These are phyloP conservation scores for Lactarius hatsudake DNA, from an alignment of 768 basidiomycete genomes.

Conservation along the genomic window DNA sequence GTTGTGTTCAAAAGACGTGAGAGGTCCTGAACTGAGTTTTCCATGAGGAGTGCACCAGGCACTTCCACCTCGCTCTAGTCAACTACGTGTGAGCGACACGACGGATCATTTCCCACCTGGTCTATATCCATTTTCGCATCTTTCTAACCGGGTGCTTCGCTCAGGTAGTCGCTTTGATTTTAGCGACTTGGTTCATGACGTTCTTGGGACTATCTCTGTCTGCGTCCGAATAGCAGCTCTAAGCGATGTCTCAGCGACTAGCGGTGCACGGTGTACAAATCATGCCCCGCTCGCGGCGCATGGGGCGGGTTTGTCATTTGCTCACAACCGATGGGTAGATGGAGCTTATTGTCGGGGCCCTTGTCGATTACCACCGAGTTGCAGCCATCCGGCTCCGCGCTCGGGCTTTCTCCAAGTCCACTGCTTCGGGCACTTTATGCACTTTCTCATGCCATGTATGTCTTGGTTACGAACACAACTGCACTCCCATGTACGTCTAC, in stretches of 20 bases:
- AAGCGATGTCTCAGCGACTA: too few species aligned
- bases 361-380: neutral
- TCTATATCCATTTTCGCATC: constrained; percentile 30
- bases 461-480: neutral
- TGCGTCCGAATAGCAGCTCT: neutral
- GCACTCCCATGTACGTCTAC: neutral
- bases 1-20: neutral
- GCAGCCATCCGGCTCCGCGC: neutral
- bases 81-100: neutral
- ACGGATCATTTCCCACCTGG: neutral
- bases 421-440: neutral
- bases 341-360: neutral
- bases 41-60: neutral
- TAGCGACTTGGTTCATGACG: constrained; percentile 29
- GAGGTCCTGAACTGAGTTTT: neutral
- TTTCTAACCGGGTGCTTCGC: neutral
- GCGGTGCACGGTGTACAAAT: neutral
- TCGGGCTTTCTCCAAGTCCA: neutral
- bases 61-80: constrained; percentile 13
- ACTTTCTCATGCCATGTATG: neutral
- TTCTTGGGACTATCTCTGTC: constrained; percentile 30
- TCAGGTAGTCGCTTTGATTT: constrained; percentile 28
- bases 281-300: neutral
- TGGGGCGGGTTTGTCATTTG: neutral
- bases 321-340: neutral